Percentiles rank a stretch among this genome's conserved stretches.
phyloP scores from a whole-genome alignment of 768 basidiomycete genomes.

The Gymnopilus junonius region DNA sequence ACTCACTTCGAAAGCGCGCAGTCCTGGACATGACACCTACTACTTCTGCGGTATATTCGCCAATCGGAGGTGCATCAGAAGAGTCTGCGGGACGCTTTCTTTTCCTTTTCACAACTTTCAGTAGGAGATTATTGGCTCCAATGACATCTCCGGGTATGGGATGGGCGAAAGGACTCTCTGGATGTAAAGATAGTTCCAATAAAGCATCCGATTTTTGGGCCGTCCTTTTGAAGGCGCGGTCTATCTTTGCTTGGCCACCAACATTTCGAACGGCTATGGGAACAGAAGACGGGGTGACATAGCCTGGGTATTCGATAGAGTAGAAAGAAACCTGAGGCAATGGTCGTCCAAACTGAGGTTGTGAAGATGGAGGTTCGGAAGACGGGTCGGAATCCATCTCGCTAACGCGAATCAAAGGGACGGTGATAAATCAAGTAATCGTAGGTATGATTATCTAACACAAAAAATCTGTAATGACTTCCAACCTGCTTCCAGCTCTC shows the following conservation, averaged over 20 bases:
- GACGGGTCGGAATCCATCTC: constrained; percentile 8
- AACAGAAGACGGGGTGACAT: constrained; percentile 67
- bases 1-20: constrained; percentile 87
- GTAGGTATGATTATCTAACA: constrained; percentile 1
- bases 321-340: constrained; percentile 68
- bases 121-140: constrained; percentile 76
- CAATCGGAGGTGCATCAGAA: constrained; percentile 39
- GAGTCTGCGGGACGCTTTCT: constrained; percentile 42
- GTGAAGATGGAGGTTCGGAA: constrained; percentile 9
- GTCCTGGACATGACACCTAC: constrained; percentile 82
- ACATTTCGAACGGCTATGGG: constrained; percentile 64
- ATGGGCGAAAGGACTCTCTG: constrained; percentile 79
- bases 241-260: constrained; percentile 72
- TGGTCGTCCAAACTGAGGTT: constrained; percentile 37
- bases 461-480: neutral
- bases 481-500: neutral
- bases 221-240: constrained; percentile 76
- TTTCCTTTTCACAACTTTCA: constrained; percentile 82
- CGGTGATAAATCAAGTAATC: neutral
- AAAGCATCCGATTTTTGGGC: constrained; percentile 64
- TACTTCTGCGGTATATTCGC: constrained; percentile 77
- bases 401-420: neutral
- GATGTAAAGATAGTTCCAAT: constrained; percentile 78
- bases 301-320: constrained; percentile 91
- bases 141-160: constrained; percentile 84